A percentile compares a stretch with the other conserved stretches of the same genome.
Evolutionary conservation across 2,329 filamentous ascomycete species (phyloP).

Genomic region (Colletotrichum camelliae): DNA sequence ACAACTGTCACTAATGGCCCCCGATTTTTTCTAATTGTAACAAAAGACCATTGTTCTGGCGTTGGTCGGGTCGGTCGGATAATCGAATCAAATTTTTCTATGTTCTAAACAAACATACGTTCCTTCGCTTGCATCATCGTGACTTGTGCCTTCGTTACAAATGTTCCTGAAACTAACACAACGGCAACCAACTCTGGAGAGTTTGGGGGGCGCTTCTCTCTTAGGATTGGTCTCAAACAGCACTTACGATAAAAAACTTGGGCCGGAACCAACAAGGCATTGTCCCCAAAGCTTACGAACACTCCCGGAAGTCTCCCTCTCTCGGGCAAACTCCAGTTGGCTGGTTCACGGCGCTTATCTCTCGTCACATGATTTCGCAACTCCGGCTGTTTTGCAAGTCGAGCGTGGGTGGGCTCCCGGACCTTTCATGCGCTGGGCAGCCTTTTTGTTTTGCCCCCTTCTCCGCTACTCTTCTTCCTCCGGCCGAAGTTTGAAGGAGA

Average conservation of each 20-base stretch:
- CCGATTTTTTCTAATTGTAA: not conserved
- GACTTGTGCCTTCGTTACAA: not conserved
- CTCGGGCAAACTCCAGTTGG: not conserved
- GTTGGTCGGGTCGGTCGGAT: slow-evolving; percentile 9
- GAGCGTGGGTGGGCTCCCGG: not conserved
- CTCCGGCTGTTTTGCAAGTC: not conserved
- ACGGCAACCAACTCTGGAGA: no score
- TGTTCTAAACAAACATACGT: not conserved
- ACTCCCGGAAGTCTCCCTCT: not conserved
- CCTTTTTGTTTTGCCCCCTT: not conserved
- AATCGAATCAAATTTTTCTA: slow-evolving; percentile 1
- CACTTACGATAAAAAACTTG: no score
- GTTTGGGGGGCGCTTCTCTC: not conserved
- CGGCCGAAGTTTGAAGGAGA: not conserved
- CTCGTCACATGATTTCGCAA: not conserved
- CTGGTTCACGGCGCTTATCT: not conserved
- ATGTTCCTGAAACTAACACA: not conserved
- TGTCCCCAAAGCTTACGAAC: not conserved
- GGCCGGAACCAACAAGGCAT: not conserved
- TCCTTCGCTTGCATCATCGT: not conserved
- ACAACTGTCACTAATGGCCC: slow-evolving; percentile 9
- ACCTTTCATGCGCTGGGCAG: not conserved
- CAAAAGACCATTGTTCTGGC: slow-evolving; percentile 14
- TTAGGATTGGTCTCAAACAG: not conserved
- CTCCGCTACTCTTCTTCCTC: not conserved